Percentiles rank a stretch among this genome's conserved stretches.
These are phyloP conservation scores for Scheffersomyces stipitis DNA, from an alignment of 805 yeast species.

Conservation along the genomic window DNA sequence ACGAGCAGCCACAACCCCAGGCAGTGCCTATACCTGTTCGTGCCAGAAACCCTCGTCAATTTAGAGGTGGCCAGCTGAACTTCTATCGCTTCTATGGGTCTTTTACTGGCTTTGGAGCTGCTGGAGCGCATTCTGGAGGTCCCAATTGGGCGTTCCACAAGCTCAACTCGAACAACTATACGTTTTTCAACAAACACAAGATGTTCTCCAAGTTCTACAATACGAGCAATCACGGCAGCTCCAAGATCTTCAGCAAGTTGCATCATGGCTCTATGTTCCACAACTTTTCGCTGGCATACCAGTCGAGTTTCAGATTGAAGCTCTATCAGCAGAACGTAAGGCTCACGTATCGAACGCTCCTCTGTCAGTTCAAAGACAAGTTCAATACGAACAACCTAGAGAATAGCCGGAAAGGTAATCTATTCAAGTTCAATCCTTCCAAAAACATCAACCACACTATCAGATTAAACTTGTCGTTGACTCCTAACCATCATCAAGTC, in stretches of 20 bases:
- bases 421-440: constrained; percentile 3
- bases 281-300: constrained; percentile 23
- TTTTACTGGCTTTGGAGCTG: too few species aligned
- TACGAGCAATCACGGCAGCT: constrained; percentile 2
- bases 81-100: too few species aligned
- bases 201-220: constrained; percentile 12
- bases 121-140: too few species aligned
- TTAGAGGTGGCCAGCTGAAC: too few species aligned
- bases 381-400: neutral
- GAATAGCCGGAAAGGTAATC: neutral
- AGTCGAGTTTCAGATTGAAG: constrained; percentile 17
- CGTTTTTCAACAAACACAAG: constrained; percentile 7
- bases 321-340: constrained; percentile 17
- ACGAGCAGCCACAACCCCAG: constrained; percentile 26
- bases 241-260: constrained; percentile 2
- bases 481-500: constrained; percentile 20
- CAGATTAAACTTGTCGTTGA: constrained; percentile 29
- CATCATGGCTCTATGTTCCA: constrained; percentile 18
- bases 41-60: constrained; percentile 5
- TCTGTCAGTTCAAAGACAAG: constrained; percentile 8
- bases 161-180: too few species aligned
- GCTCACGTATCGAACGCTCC: constrained; percentile 18
- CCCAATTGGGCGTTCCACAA: too few species aligned
- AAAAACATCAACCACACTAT: constrained; percentile 9
- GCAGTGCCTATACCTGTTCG: constrained; percentile 44